Conservation (phyloP, 345 rosid species). For the Salix suchowensis region DNA sequence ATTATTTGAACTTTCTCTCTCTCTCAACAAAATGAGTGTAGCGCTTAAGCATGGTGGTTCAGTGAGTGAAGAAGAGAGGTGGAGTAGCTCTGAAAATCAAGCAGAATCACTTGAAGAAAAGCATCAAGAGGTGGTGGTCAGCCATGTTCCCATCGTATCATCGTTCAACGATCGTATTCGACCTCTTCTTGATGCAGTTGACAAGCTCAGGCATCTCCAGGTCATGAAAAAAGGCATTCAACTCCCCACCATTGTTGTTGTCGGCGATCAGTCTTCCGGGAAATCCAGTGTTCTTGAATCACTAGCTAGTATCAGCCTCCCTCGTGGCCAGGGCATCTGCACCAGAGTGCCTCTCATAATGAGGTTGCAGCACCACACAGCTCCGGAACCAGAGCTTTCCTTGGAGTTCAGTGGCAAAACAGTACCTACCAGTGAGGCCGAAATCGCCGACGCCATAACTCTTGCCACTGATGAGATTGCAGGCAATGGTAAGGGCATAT, state of each 20-base stretch:
- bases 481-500: conserved; percentile 46
- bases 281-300: conserved; percentile 44
- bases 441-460: conserved; percentile 24
- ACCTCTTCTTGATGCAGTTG: conserved; percentile 44
- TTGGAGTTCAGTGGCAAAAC: conserved; percentile 30
- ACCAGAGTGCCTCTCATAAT: conserved; percentile 51
- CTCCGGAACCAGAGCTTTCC: conserved; percentile 18
- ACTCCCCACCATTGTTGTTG: conserved; percentile 33
- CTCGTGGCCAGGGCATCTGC: conserved; percentile 39
- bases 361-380: conserved; percentile 35
- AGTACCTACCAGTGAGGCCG: conserved; percentile 21
- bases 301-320: conserved; percentile 42
- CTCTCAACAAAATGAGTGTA: no score
- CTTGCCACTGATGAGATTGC: conserved; percentile 43
- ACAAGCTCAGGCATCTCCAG: conserved; percentile 34
- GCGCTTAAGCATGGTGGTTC: no score
- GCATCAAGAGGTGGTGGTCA: no score
- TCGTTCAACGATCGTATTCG: conserved; percentile 38
- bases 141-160: no score
- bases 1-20: no score
- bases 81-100: no score
- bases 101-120: no score
- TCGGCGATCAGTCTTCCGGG: conserved; percentile 33
- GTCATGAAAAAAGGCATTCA: conserved; percentile 38
- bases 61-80: no score